Base-by-base conservation (phyloP, 2,329 filamentous ascomycete genomes). In the Chrysoporthe cubensis region DNA sequence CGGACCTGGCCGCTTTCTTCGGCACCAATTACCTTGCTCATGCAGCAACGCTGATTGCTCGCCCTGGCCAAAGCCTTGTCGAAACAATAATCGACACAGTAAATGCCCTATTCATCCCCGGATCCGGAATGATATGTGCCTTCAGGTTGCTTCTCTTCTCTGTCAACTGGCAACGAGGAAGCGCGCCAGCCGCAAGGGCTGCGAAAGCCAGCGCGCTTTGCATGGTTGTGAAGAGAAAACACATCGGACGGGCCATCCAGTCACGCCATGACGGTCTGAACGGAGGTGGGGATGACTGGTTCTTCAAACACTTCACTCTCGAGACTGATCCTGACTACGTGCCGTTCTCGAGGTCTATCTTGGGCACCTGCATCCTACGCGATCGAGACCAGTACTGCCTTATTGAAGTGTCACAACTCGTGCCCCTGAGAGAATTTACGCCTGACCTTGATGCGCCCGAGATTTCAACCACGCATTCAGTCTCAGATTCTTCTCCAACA, bases 11-110 rank as follows among this genome's bases (percentile, higher is more conserved):
- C 16, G 13, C 52, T 18, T 57, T 57, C 34, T 57, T 37, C 34
- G 52, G 26, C 34, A 57, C 52, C 52, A 57, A 57, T 21, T 57
- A 57, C 16, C 52, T 57, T 34, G 52, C 52, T 34, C 52, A 57
- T 21, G 52, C 52, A 57, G 52, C 52, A n/a, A 57, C 52, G 16
- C 16, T 57, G 32, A 37, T 57, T 8, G 52, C 52, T 40, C 13
- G 26, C 26, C 52, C 52, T n/a, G 32, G 52, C 32, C 52, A 40
- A 18, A 37, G 52, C 34, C 16, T 57, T 32, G 7, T 57, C 32
- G 52, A 57, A 7, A n/a, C 52, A 6, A 37, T 57, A 9, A 57
- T 57, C 14, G 52, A 37, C 7, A 57, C 52, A 37, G 14, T 32
- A 9, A 57, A 57, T 21, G 52, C 52, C 52, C 32, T 57, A 14